Percentiles rank a stretch among this genome's conserved stretches.
These are phyloP conservation scores for Aspergillus coremiiformis DNA, from an alignment of 495 filamentous ascomycete genomes.

Conservation along the genomic window DNA sequence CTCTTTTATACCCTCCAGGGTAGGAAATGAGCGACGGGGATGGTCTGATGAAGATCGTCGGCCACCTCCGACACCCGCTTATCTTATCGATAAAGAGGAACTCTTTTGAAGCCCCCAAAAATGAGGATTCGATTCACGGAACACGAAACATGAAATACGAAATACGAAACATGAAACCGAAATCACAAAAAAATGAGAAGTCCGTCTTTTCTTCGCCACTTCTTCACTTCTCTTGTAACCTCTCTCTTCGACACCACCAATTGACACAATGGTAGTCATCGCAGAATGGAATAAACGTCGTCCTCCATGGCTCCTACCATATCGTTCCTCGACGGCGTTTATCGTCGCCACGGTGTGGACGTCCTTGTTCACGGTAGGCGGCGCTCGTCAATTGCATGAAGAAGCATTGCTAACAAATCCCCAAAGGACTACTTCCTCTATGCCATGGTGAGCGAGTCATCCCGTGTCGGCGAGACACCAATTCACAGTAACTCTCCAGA, in stretches of 20 bases:
- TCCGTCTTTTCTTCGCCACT: not conserved
- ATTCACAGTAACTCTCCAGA: constrained; percentile 6
- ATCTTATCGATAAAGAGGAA: too few species aligned
- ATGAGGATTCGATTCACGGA: too few species aligned
- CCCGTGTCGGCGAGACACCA: not conserved
- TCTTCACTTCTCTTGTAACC: too few species aligned
- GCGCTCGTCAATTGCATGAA: constrained; percentile 20
- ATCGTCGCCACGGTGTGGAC: constrained; percentile 55
- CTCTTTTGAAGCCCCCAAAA: too few species aligned
- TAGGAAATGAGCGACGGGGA: constrained; percentile 8
- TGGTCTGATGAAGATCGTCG: constrained; percentile 25
- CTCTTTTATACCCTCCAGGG: constrained; percentile 6
- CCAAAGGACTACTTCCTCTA: constrained; percentile 40
- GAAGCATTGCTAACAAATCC: not conserved
- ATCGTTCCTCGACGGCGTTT: constrained; percentile 53
- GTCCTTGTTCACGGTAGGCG: constrained; percentile 57
- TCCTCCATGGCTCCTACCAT: constrained; percentile 39
- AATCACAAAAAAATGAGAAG: too few species aligned
- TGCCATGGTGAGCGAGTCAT: constrained; percentile 22
- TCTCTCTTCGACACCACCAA: not conserved
- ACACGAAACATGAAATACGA: too few species aligned
- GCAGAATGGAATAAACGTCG: constrained; percentile 1
- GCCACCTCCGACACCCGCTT: constrained; percentile 42
- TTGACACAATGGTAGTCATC: not conserved
- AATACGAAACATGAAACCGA: too few species aligned